These are phyloP conservation scores for Meyerozyma sp. DNA, from an alignment of 1,139 yeast species.

Conservation along the genomic window DNA sequence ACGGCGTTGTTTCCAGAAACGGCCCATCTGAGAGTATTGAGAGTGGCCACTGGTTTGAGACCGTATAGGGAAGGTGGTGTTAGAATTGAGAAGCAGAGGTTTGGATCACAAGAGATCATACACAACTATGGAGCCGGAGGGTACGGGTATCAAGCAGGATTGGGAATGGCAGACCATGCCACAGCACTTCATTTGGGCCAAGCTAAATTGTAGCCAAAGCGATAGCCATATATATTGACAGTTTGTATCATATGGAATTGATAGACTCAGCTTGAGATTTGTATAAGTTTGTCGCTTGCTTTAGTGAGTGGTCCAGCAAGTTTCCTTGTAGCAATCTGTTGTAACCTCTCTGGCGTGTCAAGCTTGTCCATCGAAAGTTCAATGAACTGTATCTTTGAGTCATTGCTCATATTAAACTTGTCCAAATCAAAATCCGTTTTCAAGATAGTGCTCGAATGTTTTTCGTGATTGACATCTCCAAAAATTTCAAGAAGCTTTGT, in stretches of 20 bases:
- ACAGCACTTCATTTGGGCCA: not conserved
- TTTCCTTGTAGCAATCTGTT: not conserved
- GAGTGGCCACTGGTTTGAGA: slow-evolving; percentile 64
- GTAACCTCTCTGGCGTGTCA: slow-evolving; percentile 45
- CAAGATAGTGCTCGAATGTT: slow-evolving; percentile 30
- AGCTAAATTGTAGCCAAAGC: not conserved
- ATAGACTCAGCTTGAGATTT: too few relatives aligned
- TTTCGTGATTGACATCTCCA: slow-evolving; percentile 49
- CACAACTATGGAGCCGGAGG: slow-evolving; percentile 79
- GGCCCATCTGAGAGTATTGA: slow-evolving; percentile 39
- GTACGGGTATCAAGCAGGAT: slow-evolving; percentile 66
- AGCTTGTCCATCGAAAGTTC: slow-evolving; percentile 54
- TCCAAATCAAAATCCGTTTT: slow-evolving; percentile 24
- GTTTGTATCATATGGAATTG: not conserved
- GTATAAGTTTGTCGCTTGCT: too few relatives aligned
- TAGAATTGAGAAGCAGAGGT: slow-evolving; percentile 48
- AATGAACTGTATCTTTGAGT: slow-evolving; percentile 42
- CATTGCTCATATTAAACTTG: slow-evolving; percentile 11
- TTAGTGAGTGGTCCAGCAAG: not conserved
- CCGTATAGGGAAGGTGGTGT: slow-evolving; percentile 69
- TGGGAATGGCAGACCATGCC: slow-evolving; percentile 47
- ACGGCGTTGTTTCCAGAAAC: slow-evolving; percentile 47
- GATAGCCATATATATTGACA: not conserved
- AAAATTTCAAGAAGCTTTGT: slow-evolving; percentile 56
- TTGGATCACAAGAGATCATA: slow-evolving; percentile 28